Evolutionary conservation across 805 yeast species (phyloP), one percentile per base, ranked within the genome.

Genomic region (Saturnispora mendoncae): DNA sequence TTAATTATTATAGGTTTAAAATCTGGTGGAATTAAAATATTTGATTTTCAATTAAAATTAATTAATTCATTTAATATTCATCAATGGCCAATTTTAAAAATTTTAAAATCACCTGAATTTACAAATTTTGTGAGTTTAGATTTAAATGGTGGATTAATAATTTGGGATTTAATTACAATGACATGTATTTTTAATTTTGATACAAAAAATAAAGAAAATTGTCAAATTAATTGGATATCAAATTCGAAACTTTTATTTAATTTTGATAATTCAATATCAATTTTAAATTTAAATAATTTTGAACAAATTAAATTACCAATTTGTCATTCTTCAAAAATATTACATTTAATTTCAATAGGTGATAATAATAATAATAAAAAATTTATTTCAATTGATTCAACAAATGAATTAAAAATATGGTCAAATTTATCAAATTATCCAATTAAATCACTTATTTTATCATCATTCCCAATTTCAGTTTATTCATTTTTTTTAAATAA

Each of bases 351-450:
- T n/a, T n/a, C n/a, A n/a, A n/a, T n/a, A n/a, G n/a, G n/a, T n/a
- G n/a, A n/a, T n/a, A n/a, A 26, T 17, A 14, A 23, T 14, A 33
- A 33, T 15, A 26, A 26, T 7, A 27, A 26, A 13, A 32, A 18
- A n/a, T 26, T 39, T 21, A 31, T 39, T 10, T 33, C 38, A 20
- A 28, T 39, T 28, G 42, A 39, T 24, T 19, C 15, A 13, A 9
- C 14, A 4, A 31, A 31, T 27, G 42, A 39, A 27, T n/a, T 33
- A 12, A 39, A 29, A 28, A 4, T 39, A 21, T 39, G 42, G 42
- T 27, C 33, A 26, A 33, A 27, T 8, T 20, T 20, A 6, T 15
- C 37, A 13, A 17, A 14, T 14, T 33, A 27, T 7, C 42, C 42
- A 5, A 17, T 27, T 8, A 27, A 20, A 13, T 18, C 42, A 4